A percentile compares a stretch with the other conserved stretches of the same genome.
Evolutionary conservation across 2,329 filamentous ascomycete genomes (phyloP).

Genomic region (Conoideocrella luteorostrata): DNA sequence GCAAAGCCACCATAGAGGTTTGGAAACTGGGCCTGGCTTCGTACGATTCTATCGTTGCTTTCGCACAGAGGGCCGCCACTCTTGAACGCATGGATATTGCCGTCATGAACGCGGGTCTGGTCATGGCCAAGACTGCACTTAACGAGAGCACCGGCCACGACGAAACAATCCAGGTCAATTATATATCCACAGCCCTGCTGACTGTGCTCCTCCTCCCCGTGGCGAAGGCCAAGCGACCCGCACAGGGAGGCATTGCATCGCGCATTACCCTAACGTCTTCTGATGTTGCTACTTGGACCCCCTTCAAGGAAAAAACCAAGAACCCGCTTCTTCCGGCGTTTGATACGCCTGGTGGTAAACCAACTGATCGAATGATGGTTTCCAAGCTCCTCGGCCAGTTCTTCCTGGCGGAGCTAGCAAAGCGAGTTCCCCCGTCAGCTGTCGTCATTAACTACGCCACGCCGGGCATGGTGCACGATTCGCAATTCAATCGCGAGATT

Average conservation of each 20-base stretch:
- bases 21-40: constrained; percentile 30
- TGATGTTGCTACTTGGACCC: constrained; percentile 14
- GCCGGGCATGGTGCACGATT: constrained; percentile 13
- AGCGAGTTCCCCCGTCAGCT: constrained; percentile 16
- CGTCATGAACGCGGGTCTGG: constrained; percentile 29
- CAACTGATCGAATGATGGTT: constrained; percentile 12
- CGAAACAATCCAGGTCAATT: constrained; percentile 41
- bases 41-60: constrained; percentile 33
- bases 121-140: not conserved
- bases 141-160: constrained; percentile 30
- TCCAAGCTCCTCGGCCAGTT: constrained; percentile 26
- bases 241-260: constrained; percentile 5
- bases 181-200: constrained; percentile 42
- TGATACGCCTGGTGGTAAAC: constrained; percentile 7
- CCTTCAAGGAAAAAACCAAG: constrained; percentile 12
- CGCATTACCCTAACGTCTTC: constrained; percentile 19
- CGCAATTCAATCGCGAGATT: constrained; percentile 11
- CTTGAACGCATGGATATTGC: constrained; percentile 32
- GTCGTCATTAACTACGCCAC: constrained; percentile 15
- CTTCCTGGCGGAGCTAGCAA: constrained; percentile 24
- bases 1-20: constrained; percentile 19
- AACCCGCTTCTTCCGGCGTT: constrained; percentile 14
- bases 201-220: constrained; percentile 39
- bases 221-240: constrained; percentile 26
- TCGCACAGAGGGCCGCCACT: constrained; percentile 23